Conservation (phyloP, 108 stramenopile species). For the Fistulifera solaris region DNA sequence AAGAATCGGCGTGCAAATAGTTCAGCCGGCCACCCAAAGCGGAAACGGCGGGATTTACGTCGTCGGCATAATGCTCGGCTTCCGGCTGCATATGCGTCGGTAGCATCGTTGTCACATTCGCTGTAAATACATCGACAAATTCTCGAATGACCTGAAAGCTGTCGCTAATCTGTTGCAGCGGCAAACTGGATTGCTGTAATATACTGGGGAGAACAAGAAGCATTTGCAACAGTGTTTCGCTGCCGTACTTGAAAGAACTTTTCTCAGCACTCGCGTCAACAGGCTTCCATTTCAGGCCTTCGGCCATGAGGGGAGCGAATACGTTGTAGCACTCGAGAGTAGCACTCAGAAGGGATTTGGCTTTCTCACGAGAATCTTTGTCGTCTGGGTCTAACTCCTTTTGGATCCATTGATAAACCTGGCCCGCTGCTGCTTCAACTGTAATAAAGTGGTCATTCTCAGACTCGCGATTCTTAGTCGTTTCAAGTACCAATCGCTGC, state of each 20-base stretch:
- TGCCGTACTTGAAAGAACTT: background rate
- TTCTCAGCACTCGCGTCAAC: background rate
- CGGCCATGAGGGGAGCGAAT: conserved; percentile 5
- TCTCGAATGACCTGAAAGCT: conserved; percentile 14
- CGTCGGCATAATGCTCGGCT: conserved; percentile 23
- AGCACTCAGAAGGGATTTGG: background rate
- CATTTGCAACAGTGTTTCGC: conserved; percentile 26
- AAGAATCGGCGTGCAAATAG: background rate
- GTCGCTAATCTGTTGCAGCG: conserved; percentile 19
- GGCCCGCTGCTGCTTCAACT: background rate
- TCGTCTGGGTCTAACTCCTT: background rate
- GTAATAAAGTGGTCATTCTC: too few species aligned
- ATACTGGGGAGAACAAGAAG: conserved; percentile 29
- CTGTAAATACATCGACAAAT: conserved; percentile 17
- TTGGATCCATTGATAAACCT: background rate
- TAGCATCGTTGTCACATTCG: conserved; percentile 14
- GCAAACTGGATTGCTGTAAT: conserved; percentile 15
- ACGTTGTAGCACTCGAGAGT: conserved; percentile 10
- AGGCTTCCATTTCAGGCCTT: background rate
- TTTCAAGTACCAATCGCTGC: conserved; percentile 21
- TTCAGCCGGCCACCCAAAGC: conserved; percentile 8
- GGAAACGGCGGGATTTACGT: conserved; percentile 7
- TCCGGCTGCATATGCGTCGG: conserved; percentile 10
- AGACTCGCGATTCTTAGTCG: too few species aligned
- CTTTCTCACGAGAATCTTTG: background rate